Evolutionary conservation across 2,329 filamentous ascomycete genomes (phyloP), one percentile per base, ranked within the genome.

Genomic region (Pestalotiopsis sp.): DNA sequence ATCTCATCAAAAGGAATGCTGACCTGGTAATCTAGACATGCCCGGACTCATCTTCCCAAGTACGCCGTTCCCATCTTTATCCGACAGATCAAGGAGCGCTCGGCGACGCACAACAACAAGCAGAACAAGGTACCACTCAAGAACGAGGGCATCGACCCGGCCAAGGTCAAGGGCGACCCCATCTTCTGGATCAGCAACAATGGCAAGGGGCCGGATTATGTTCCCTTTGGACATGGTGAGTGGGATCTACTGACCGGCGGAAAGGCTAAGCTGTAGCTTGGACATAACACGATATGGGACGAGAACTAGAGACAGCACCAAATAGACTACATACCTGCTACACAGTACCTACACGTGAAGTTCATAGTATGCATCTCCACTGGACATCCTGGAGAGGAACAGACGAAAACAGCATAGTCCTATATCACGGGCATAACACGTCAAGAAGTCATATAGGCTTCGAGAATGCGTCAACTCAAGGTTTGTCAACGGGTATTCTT

Each of bases 1-100:
- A 65, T 31, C 3, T n/a, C 12, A 17, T 45, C 27, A 20, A 4
- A 13, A 17, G 11, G n/a, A 3, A 36, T 25, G 23, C 17, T 52
- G 9, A 63, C 38, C 41, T 27, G 36, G 68, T 9, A 3, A 23
- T 9, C 14, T 62, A 84, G 82, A 70, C 86, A 91, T 74, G 84
- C 85, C 2, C 85, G 87, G 6, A 82, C 84, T 14, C 84, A 88
- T 64, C 81, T 95, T 25, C 92, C 93, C 0, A 86, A 85, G 70
- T 95, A 94, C 74, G 93, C 92, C 0, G 91, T 95, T 1, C 93
- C 93, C 0, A 80, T 94, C 1, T 95, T 95, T 80, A 74, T 94
- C 57, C 84, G 92, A 0, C 79, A 93, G 20, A 85, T 92, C 25
- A 80, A 85, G 57, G 82, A 82, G 45, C 84, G 86, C 68, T 87